Evolutionary conservation across 2,329 filamentous ascomycete species (phyloP).

Genomic region (Aureobasidium sp.): DNA sequence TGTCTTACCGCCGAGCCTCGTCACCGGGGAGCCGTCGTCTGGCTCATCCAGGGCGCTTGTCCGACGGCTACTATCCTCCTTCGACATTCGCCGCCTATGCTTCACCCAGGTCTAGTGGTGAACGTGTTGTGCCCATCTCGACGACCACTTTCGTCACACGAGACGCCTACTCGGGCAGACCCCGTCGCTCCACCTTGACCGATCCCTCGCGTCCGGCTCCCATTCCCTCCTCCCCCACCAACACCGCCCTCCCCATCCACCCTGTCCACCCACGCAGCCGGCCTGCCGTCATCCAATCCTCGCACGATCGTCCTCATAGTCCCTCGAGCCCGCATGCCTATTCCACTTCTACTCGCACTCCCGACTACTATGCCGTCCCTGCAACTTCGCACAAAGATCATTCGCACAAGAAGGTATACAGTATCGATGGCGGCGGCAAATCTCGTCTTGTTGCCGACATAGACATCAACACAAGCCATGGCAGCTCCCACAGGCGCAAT

Average conservation of each 20-base stretch:
- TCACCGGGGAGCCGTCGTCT: slow-evolving; percentile 29
- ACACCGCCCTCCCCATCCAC: slow-evolving; percentile 28
- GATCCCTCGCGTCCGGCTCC: slow-evolving; percentile 28
- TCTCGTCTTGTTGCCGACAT: slow-evolving; percentile 29
- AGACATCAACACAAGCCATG: slow-evolving; percentile 27
- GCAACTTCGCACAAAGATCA: slow-evolving; percentile 29
- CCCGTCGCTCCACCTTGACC: slow-evolving; percentile 37
- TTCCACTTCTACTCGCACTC: slow-evolving; percentile 17
- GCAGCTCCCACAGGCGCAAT: slow-evolving; percentile 19
- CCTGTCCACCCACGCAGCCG: slow-evolving; percentile 26
- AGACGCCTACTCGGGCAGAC: slow-evolving; percentile 38
- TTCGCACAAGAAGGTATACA: slow-evolving; percentile 44
- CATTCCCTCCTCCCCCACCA: not conserved
- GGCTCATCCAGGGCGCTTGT: slow-evolving; percentile 25
- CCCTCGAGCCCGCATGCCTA: slow-evolving; percentile 31
- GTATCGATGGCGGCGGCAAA: slow-evolving; percentile 36
- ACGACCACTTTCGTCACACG: slow-evolving; percentile 29
- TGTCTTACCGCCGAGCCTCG: slow-evolving; percentile 26
- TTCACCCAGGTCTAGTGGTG: slow-evolving; percentile 27
- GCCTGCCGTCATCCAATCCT: slow-evolving; percentile 28
- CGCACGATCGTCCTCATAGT: slow-evolving; percentile 31
- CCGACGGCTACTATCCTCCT: slow-evolving; percentile 23
- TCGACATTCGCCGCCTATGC: slow-evolving; percentile 18
- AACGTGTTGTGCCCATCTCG: slow-evolving; percentile 31
- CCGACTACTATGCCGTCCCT: slow-evolving; percentile 33